phyloP scores from a whole-genome alignment of 2,329 filamentous ascomycete species.

The Didymella segeticola region DNA sequence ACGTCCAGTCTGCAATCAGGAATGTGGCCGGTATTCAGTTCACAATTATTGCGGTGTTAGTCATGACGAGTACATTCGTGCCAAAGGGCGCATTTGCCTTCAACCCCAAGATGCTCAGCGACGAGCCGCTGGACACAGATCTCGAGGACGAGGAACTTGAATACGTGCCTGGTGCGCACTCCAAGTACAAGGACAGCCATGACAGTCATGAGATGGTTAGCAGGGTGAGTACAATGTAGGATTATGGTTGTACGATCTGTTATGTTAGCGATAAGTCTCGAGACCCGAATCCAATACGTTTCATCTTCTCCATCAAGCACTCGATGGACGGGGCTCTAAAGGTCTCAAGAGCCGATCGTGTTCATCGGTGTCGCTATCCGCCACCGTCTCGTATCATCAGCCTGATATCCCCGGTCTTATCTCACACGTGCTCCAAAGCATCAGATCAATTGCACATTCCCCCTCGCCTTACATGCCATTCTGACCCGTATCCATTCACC shows the following conservation, averaged over 20 bases:
- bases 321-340: neutral
- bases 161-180: conserved; percentile 27
- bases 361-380: neutral
- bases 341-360: neutral
- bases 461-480: conserved; percentile 8
- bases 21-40: conserved; percentile 58
- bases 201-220: conserved; percentile 35
- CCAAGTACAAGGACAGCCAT: conserved; percentile 26
- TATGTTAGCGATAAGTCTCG: neutral
- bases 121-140: conserved; percentile 48
- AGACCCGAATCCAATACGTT: neutral
- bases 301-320: neutral
- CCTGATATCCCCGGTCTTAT: neutral
- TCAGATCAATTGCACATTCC: neutral
- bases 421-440: neutral
- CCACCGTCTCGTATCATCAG: neutral
- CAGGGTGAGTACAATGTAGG: conserved; percentile 25
- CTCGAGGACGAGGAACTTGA: conserved; percentile 37
- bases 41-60: conserved; percentile 52
- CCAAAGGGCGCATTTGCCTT: conserved; percentile 54
- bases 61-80: conserved; percentile 56
- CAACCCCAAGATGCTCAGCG: conserved; percentile 54
- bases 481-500: neutral
- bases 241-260: neutral
- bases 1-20: conserved; percentile 52